Evolutionary conservation across 441 rosid genomes (phyloP), one percentile per base, ranked within the genome.

Genomic region (Arabidopsis lyrata): DNA sequence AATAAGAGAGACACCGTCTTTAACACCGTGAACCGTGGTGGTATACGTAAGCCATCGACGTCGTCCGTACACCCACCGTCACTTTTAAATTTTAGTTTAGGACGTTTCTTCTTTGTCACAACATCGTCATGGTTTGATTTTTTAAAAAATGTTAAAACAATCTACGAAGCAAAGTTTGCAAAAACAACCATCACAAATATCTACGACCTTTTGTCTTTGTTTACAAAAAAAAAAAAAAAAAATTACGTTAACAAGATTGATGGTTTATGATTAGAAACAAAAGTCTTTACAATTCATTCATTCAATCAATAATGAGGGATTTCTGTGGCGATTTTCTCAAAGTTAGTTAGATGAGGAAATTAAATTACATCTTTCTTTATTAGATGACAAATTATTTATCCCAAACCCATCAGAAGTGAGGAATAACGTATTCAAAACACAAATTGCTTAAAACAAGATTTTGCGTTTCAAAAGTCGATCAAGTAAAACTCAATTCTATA

Each of bases 31-130:
- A 58, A 58, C 27, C 24, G 22, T 22, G 47, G 48, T 56, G 18
- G 53, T 73, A 42, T 56, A 56, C 32, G 72, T 20, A 48, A 56
- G 59, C 65, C 39, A 27, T 44, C 48, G n/a, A n/a, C 50, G 12
- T 48, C 47, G 68, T 58, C 60, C 22, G 78, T 58, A 74, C 20
- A 71, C 6, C 0, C 14, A 60, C 38, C 50, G 44, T 50, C 75
- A 50, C 61, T 38, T 68, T 16, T 38, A 24, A 38, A n/a, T n/a
- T n/a, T n/a, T n/a, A n/a, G n/a, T 58, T 35, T 48, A 48, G 35
- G 66, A 47, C 15, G 61, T 57, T 73, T 73, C 53, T 38, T 36
- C 15, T 74, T 56, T 27, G 15, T 56, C 66, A 55, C 66, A 55
- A 36, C 71, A 56, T 57, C 44, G 18, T 57, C 66, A 58, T 58